These are phyloP conservation scores for Mycena kentingensis DNA, from an alignment of 768 basidiomycete species.

Conservation along the genomic window DNA sequence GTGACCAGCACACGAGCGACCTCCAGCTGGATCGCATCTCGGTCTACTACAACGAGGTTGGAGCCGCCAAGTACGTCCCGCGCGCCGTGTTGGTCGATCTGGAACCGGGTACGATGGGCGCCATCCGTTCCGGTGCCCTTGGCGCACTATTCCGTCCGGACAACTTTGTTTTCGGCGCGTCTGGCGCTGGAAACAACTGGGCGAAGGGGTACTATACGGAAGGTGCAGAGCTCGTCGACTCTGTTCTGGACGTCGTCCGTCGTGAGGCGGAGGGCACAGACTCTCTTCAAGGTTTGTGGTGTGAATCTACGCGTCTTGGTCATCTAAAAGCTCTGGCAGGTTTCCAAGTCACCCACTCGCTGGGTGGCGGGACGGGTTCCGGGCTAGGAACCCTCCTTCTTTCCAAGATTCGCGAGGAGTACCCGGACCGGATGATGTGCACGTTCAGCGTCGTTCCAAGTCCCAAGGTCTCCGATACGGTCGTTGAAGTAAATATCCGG, in stretches of 20 bases:
- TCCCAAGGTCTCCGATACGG: slow-evolving; percentile 98
- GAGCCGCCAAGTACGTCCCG: slow-evolving; percentile 95
- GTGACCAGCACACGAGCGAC: slow-evolving; percentile 89
- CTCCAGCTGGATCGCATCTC: slow-evolving; percentile 96
- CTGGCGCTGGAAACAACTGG: slow-evolving; percentile 99
- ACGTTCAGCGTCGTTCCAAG: slow-evolving; percentile 99
- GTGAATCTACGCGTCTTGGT: slow-evolving; percentile 1
- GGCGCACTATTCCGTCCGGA: slow-evolving; percentile 94
- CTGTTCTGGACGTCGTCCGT: slow-evolving; percentile 96
- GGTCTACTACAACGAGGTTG: slow-evolving; percentile 97
- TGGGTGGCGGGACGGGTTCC: slow-evolving; percentile 98
- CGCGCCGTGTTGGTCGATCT: slow-evolving; percentile 97
- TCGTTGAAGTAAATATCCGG: slow-evolving; percentile 73
- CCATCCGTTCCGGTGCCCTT: slow-evolving; percentile 85
- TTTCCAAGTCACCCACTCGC: slow-evolving; percentile 98
- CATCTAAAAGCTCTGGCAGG: slow-evolving; percentile 44
- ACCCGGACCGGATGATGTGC: slow-evolving; percentile 99
- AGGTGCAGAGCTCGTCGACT: slow-evolving; percentile 98
- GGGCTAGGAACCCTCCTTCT: slow-evolving; percentile 99
- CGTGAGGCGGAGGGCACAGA: slow-evolving; percentile 99
- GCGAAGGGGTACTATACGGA: slow-evolving; percentile 98
- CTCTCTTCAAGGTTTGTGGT: slow-evolving; percentile 81
- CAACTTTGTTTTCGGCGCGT: slow-evolving; percentile 98
- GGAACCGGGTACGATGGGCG: slow-evolving; percentile 96
- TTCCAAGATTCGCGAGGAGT: slow-evolving; percentile 99